Evolutionary conservation across 371 early-diverging fungal genomes (phyloP).

Genomic region (Circinella minor): DNA sequence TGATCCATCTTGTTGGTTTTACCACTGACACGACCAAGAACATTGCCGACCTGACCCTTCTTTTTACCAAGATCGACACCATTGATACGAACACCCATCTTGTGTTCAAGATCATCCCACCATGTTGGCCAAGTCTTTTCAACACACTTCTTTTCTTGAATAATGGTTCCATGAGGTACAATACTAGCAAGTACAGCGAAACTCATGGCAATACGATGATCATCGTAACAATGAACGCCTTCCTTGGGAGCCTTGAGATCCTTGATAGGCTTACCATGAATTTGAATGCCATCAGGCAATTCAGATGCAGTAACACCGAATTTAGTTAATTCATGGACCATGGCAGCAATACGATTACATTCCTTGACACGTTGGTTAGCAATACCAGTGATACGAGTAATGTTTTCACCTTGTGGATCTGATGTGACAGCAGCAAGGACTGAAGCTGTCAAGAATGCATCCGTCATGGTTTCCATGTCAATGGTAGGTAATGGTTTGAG

Average conservation of each 20-base stretch:
- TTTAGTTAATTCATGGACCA: constrained; percentile 90
- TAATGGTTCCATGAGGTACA: constrained; percentile 75
- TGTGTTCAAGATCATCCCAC: constrained; percentile 92
- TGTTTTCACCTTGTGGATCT: constrained; percentile 52
- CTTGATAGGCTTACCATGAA: constrained; percentile 72
- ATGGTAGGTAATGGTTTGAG: constrained; percentile 79
- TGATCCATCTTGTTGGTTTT: constrained; percentile 21
- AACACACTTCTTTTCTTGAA: constrained; percentile 94
- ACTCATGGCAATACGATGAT: constrained; percentile 98
- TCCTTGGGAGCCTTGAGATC: constrained; percentile 62
- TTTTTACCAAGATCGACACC: constrained; percentile 75
- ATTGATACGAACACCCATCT: constrained; percentile 70
- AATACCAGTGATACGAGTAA: constrained; percentile 91
- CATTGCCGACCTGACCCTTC: constrained; percentile 38
- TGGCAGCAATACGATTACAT: constrained; percentile 96
- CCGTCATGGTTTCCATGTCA: constrained; percentile 99
- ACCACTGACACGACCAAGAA: constrained; percentile 26
- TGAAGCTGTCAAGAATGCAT: constrained; percentile 96
- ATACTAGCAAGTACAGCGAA: constrained; percentile 86
- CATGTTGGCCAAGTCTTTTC: constrained; percentile 98
- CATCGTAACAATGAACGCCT: constrained; percentile 92
- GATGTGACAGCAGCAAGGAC: constrained; percentile 91
- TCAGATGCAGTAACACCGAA: constrained; percentile 89
- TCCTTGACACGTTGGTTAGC: constrained; percentile 99
- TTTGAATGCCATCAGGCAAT: constrained; percentile 89